These are phyloP conservation scores for Torulaspora globosa DNA, from an alignment of 1,139 yeast species.

Conservation along the genomic window DNA sequence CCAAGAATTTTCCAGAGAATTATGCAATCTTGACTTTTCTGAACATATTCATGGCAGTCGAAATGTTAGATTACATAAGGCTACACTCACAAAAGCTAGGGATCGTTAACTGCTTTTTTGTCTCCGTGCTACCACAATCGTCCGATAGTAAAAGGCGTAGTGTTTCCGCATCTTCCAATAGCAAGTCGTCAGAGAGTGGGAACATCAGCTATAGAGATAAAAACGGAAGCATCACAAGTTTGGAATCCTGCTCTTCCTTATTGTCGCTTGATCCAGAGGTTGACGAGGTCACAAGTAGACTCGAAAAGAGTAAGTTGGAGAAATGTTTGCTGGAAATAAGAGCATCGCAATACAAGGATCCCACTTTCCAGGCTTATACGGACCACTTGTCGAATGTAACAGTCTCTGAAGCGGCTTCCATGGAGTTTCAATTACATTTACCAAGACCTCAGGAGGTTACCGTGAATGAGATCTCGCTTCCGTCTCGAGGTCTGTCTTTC, in stretches of 20 bases:
- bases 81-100: slow-evolving; percentile 46
- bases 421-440: slow-evolving; percentile 13
- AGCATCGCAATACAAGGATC: slow-evolving; percentile 18
- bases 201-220: slow-evolving; percentile 9
- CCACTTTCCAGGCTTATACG: slow-evolving; percentile 15
- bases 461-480: slow-evolving; percentile 15
- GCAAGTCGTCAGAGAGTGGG: slow-evolving; percentile 7
- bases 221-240: slow-evolving; percentile 17
- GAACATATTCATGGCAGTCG: slow-evolving; percentile 76
- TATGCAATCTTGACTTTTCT: slow-evolving; percentile 81
- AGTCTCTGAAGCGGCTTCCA: slow-evolving; percentile 19
- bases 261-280: slow-evolving; percentile 17
- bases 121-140: slow-evolving; percentile 10
- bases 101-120: slow-evolving; percentile 63
- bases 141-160: slow-evolving; percentile 48
- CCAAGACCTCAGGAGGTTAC: slow-evolving; percentile 25
- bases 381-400: slow-evolving; percentile 21
- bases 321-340: slow-evolving; percentile 15
- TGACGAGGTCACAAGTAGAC: slow-evolving; percentile 12
- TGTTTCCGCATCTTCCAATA: slow-evolving; percentile 40
- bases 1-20: slow-evolving; percentile 35
- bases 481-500: slow-evolving; percentile 10
- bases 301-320: slow-evolving; percentile 15
- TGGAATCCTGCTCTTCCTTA: slow-evolving; percentile 17
- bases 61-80: slow-evolving; percentile 65